A percentile compares a stretch with the other conserved stretches of the same genome.
phyloP scores from a whole-genome alignment of 169 alveolate species.

The Sarcocystis neurona region DNA sequence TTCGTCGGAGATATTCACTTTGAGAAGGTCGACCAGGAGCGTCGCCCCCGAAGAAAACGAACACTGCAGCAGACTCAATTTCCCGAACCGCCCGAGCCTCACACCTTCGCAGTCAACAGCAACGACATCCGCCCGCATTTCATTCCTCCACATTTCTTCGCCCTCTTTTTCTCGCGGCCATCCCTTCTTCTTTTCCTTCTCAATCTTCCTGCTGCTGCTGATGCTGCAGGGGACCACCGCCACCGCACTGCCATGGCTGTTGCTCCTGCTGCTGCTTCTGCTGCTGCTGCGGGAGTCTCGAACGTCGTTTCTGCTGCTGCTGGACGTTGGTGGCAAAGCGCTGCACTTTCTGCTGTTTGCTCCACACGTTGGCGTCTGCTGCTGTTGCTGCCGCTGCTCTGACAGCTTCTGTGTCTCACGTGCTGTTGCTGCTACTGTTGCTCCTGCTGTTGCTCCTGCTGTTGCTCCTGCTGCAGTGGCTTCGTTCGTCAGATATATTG shows the following conservation, averaged over 20 bases:
- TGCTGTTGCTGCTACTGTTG: background rate
- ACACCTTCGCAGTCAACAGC: conserved; percentile 70
- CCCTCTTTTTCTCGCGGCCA: too few relatives aligned
- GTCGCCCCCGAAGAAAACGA: conserved; percentile 56
- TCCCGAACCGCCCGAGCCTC: conserved; percentile 75
- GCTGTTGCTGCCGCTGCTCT: background rate
- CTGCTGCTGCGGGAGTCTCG: background rate
- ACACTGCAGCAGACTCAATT: conserved; percentile 69
- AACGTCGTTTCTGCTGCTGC: background rate
- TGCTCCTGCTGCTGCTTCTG: background rate
- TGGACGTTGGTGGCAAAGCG: too few relatives aligned
- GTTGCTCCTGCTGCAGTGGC: background rate
- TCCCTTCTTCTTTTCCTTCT: too few relatives aligned
- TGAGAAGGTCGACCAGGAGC: conserved; percentile 68
- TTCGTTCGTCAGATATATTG: background rate
- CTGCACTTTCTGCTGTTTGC: too few relatives aligned
- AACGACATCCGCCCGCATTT: background rate
- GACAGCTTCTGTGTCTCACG: background rate
- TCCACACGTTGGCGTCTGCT: background rate
- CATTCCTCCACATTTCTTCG: background rate
- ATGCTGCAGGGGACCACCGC: background rate
- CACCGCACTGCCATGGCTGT: background rate
- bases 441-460: background rate
- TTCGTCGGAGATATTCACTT: conserved; percentile 47
- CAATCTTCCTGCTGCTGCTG: too few relatives aligned